Conservation (phyloP, 2,329 filamentous ascomycete genomes). For the Drechslerella dactyloides region DNA sequence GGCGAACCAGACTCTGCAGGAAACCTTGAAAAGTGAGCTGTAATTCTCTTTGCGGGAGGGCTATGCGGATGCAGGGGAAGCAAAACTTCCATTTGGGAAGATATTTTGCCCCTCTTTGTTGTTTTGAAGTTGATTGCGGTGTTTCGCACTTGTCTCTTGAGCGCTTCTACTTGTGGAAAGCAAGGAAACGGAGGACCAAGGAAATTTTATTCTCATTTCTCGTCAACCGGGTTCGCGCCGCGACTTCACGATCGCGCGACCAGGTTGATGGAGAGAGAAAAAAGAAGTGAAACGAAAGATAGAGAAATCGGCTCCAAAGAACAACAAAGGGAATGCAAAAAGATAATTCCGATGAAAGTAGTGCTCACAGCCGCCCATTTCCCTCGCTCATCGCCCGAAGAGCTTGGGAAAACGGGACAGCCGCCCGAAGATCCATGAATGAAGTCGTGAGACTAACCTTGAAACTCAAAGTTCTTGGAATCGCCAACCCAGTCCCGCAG, state of each 20-base stretch:
- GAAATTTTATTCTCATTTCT: constrained; percentile 1
- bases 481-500: constrained; percentile 66
- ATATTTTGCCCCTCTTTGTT: constrained; percentile 36
- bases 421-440: not conserved
- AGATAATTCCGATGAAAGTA: not conserved
- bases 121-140: constrained; percentile 26
- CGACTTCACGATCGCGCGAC: constrained; percentile 46
- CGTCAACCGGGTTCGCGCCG: constrained; percentile 21
- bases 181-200: too few species aligned
- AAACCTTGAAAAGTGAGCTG: constrained; percentile 50
- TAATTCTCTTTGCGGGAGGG: constrained; percentile 32
- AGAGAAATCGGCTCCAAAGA: constrained; percentile 22
- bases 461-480: constrained; percentile 48
- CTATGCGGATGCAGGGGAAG: constrained; percentile 25
- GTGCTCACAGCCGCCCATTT: not conserved
- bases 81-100: constrained; percentile 39
- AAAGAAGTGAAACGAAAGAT: constrained; percentile 5
- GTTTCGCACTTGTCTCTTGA: constrained; percentile 18
- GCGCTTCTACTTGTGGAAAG: not conserved
- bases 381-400: constrained; percentile 1
- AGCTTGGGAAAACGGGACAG: not conserved
- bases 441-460: constrained; percentile 40
- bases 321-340: constrained; percentile 27
- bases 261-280: constrained; percentile 6
- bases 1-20: constrained; percentile 49